phyloP scores from a whole-genome alignment of 2,329 filamentous ascomycete species.

The Colletotrichum gloeosporioides region DNA sequence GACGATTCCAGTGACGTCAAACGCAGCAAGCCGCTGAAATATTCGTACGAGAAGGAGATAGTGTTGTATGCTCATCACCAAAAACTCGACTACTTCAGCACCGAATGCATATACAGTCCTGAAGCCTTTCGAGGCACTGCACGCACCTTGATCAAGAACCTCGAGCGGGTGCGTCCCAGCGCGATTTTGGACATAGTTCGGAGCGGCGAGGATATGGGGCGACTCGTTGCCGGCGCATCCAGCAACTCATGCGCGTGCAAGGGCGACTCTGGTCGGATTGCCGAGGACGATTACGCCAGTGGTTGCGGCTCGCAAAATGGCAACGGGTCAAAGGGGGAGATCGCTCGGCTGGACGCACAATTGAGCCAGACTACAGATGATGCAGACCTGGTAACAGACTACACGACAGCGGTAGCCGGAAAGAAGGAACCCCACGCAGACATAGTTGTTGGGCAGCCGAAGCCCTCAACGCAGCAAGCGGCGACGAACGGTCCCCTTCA shows the following conservation, averaged over 20 bases:
- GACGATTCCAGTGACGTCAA: constrained; percentile 85
- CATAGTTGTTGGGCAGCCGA: not conserved
- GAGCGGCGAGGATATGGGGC: constrained; percentile 96
- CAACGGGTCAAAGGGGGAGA: constrained; percentile 72
- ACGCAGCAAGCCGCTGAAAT: constrained; percentile 95
- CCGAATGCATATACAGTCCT: constrained; percentile 97
- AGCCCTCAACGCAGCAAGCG: not conserved
- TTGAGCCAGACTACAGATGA: constrained; percentile 70
- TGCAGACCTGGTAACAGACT: constrained; percentile 68
- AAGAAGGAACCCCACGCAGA: not conserved
- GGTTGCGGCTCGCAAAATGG: constrained; percentile 54
- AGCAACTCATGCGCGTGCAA: constrained; percentile 50
- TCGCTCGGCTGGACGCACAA: constrained; percentile 81
- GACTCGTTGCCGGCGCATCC: constrained; percentile 72
- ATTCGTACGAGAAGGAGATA: constrained; percentile 99
- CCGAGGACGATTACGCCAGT: constrained; percentile 62
- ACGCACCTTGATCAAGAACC: constrained; percentile 88
- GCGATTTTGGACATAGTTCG: constrained; percentile 94
- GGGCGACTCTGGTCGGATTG: constrained; percentile 28
- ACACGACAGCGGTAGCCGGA: constrained; percentile 43
- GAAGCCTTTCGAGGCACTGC: constrained; percentile 96
- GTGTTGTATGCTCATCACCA: constrained; percentile 97
- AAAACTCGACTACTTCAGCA: constrained; percentile 96
- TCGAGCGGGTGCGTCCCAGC: constrained; percentile 91
- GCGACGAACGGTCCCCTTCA: constrained; percentile 50